phyloP scores from a whole-genome alignment of 2,329 filamentous ascomycete genomes.

The Epichloe gansuensis region DNA sequence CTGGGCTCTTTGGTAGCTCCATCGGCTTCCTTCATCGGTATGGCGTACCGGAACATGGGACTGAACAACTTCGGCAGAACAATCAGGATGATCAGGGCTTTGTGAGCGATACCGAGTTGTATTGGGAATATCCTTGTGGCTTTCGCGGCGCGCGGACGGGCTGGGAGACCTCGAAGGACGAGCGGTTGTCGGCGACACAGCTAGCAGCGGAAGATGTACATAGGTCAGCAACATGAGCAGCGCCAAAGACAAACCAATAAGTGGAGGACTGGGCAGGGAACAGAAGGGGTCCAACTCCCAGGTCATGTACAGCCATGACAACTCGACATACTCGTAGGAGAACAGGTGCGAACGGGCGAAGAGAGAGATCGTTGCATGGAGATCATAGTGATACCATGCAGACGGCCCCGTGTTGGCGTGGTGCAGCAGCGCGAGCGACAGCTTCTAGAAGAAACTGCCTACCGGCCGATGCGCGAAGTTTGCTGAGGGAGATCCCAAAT shows the following conservation, averaged over 20 bases:
- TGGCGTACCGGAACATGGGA: slow-evolving; percentile 27
- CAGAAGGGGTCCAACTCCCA: not conserved
- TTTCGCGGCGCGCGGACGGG: slow-evolving; percentile 39
- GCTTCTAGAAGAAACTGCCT: slow-evolving; percentile 16
- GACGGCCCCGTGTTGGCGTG: slow-evolving; percentile 16
- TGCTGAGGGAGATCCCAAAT: not conserved
- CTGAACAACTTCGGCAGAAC: slow-evolving; percentile 31
- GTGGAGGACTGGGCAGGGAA: not conserved
- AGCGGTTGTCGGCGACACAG: slow-evolving; percentile 19
- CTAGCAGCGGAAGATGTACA: slow-evolving; percentile 13
- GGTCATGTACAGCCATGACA: not conserved
- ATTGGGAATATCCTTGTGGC: slow-evolving; percentile 26
- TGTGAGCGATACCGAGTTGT: slow-evolving; percentile 39
- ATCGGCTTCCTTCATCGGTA: slow-evolving; percentile 30
- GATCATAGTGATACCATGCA: slow-evolving; percentile 42
- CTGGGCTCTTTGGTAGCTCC: slow-evolving; percentile 24
- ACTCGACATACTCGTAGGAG: slow-evolving; percentile 44
- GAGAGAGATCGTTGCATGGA: slow-evolving; percentile 51
- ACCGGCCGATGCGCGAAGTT: slow-evolving; percentile 8
- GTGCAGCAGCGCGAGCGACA: slow-evolving; percentile 19
- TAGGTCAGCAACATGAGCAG: slow-evolving; percentile 15
- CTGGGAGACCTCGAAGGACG: slow-evolving; percentile 39
- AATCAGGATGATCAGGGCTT: slow-evolving; percentile 42
- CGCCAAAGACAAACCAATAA: not conserved
- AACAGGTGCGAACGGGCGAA: slow-evolving; percentile 45